These are phyloP conservation scores for Eremothecium cymbalariae DNA, from an alignment of 1,139 yeast genomes.

Conservation along the genomic window DNA sequence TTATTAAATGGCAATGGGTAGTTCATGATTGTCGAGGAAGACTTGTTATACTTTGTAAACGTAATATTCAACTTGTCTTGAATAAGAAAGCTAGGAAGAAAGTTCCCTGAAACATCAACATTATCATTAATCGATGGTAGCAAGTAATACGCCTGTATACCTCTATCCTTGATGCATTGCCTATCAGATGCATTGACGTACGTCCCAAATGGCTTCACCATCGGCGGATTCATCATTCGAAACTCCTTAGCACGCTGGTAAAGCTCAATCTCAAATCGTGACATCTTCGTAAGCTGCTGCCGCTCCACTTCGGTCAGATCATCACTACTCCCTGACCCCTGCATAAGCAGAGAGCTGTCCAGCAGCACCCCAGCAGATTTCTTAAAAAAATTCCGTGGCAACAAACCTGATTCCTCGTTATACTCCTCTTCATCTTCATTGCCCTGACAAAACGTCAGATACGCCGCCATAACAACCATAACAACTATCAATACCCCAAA, in stretches of 20 bases:
- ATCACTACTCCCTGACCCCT: conserved; percentile 35
- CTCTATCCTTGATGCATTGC: conserved; percentile 40
- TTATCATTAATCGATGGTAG: conserved; percentile 35
- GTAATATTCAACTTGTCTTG: conserved; percentile 58
- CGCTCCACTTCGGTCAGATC: conserved; percentile 32
- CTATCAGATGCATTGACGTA: conserved; percentile 34
- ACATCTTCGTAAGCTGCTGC: conserved; percentile 31
- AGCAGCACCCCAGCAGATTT: conserved; percentile 24
- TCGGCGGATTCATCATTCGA: conserved; percentile 35
- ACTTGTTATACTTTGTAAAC: conserved; percentile 36
- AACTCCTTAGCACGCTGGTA: conserved; percentile 36
- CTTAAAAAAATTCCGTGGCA: conserved; percentile 19
- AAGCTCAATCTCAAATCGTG: conserved; percentile 30
- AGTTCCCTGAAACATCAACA: conserved; percentile 31
- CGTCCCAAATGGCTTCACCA: conserved; percentile 36
- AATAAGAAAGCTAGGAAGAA: conserved; percentile 37
- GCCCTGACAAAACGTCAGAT: conserved; percentile 34
- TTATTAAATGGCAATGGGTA: conserved; percentile 57
- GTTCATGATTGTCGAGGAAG: conserved; percentile 46
- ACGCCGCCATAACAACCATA: conserved; percentile 33
- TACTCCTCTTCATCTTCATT: conserved; percentile 30
- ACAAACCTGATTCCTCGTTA: conserved; percentile 14
- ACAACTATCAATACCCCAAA: conserved; percentile 35
- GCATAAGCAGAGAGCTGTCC: conserved; percentile 34
- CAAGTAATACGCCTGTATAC: conserved; percentile 41